phyloP scores from a whole-genome alignment of 2,329 filamentous ascomycete genomes.

The Fusarium verticillioides region DNA sequence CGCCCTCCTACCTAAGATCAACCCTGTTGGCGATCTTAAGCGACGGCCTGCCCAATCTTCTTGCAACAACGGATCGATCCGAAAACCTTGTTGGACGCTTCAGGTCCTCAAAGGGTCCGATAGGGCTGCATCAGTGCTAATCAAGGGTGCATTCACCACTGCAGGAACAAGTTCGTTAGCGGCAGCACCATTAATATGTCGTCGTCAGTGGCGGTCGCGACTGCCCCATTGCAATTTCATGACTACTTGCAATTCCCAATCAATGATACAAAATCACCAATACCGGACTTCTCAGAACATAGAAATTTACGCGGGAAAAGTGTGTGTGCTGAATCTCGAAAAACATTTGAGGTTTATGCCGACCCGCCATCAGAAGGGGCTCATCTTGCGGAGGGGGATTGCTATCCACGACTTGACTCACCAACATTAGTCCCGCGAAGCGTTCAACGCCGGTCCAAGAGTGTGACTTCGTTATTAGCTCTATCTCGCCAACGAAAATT shows the following conservation, averaged over 20 bases:
- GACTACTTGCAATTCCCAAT: slow-evolving; percentile 23
- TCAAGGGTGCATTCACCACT: slow-evolving; percentile 31
- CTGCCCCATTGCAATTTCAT: slow-evolving; percentile 28
- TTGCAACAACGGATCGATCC: slow-evolving; percentile 28
- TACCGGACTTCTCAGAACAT: slow-evolving; percentile 46
- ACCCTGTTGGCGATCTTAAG: slow-evolving; percentile 34
- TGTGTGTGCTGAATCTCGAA: slow-evolving; percentile 44
- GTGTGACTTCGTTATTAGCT: slow-evolving; percentile 32
- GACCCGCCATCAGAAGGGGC: slow-evolving; percentile 16
- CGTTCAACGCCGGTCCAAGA: slow-evolving; percentile 43
- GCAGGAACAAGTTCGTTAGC: slow-evolving; percentile 34
- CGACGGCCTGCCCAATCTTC: slow-evolving; percentile 22
- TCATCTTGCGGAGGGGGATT: slow-evolving; percentile 32
- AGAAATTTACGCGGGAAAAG: slow-evolving; percentile 51
- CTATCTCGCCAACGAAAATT: slow-evolving; percentile 15
- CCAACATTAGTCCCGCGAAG: slow-evolving; percentile 22
- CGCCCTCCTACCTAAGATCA: slow-evolving; percentile 4
- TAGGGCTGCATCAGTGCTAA: slow-evolving; percentile 38
- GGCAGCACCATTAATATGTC: slow-evolving; percentile 25
- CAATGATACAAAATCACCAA: slow-evolving; percentile 30
- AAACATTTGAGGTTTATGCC: slow-evolving; percentile 46
- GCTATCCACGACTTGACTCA: slow-evolving; percentile 42
- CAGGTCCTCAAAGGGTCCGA: slow-evolving; percentile 28
- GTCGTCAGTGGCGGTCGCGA: slow-evolving; percentile 18
- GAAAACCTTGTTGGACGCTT: slow-evolving; percentile 22